phyloP scores from a whole-genome alignment of 2,329 filamentous ascomycete genomes.

The Thermothelomyces thermophilus region DNA sequence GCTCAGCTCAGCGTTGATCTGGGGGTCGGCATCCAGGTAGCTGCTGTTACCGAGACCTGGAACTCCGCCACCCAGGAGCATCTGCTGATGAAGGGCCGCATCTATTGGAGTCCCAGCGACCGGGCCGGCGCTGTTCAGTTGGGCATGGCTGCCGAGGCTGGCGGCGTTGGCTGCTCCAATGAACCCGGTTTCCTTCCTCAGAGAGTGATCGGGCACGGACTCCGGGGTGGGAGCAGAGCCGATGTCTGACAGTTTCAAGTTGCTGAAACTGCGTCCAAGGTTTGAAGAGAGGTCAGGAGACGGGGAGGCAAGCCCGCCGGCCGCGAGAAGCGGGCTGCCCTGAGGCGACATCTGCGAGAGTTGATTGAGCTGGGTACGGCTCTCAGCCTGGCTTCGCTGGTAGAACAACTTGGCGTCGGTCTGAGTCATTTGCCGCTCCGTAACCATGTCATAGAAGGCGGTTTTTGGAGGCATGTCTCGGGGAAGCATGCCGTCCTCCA shows the following conservation, averaged over 20 bases:
- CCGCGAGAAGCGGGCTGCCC: conserved; percentile 39
- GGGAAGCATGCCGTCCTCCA: conserved; percentile 52
- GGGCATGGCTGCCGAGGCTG: conserved; percentile 19
- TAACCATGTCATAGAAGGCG: conserved; percentile 86
- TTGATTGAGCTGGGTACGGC: conserved; percentile 31
- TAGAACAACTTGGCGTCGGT: conserved; percentile 95
- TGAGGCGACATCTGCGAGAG: conserved; percentile 39
- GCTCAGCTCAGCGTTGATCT: conserved; percentile 75
- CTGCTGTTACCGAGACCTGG: conserved; percentile 59
- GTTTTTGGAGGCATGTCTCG: conserved; percentile 62
- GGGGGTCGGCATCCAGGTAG: conserved; percentile 65
- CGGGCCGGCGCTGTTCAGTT: conserved; percentile 13
- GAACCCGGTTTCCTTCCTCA: conserved; percentile 19
- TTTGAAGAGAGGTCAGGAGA: conserved; percentile 13
- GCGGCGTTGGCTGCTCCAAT: conserved; percentile 14
- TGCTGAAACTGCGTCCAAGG: conserved; percentile 9
- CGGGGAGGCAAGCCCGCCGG: conserved; percentile 14
- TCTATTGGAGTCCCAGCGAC: conserved; percentile 15
- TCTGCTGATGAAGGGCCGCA: conserved; percentile 26
- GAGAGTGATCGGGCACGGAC: conserved; percentile 5
- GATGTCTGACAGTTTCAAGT: conserved; percentile 14
- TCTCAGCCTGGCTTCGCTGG: conserved; percentile 71
- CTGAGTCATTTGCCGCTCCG: conserved; percentile 90
- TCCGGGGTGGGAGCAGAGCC: conserved; percentile 16
- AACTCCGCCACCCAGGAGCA: conserved; percentile 39